Base-by-base conservation (phyloP, 2,329 filamentous ascomycete species). In the Pezizomycotina sp. region DNA sequence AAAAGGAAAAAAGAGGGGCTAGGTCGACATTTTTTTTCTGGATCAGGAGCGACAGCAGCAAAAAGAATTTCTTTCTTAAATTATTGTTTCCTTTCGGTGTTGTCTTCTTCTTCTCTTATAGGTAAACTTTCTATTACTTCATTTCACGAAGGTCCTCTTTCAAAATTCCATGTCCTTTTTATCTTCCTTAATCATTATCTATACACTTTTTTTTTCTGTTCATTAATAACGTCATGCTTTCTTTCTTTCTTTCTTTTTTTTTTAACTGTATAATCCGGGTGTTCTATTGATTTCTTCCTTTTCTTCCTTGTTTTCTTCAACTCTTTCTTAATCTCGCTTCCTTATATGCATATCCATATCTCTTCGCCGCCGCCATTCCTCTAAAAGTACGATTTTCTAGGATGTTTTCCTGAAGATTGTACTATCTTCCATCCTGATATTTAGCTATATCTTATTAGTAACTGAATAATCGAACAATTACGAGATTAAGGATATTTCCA, bases 161-260 rank as follows among this genome's bases (percentile, higher is more conserved):
- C 13, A 26, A 13, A 27, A 14, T 5, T 25, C 10, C 22, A 18
- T 15, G 18, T 18, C 23, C 6, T 14, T 3, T 21, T 30, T 13
- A 9, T 34, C 16, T 14, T 14, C 20, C 24, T 23, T 13, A 4
- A 23, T 16, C 8, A 20, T n/a, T 27, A 16, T 18, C 23, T 16
- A 27, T 19, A 8, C 19, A 13, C 24, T 28, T 10, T 10, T 19
- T 19, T 19, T 23, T 24, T 14, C 18, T 26, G 15, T 3, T 3
- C 22, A 8, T 28, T 9, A 15, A 14, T 29, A 29, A 21, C 20
- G 34, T 42, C 37, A 42, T 42, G 13, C 27, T 27, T 35, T 31
- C 27, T 31, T 9, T 15, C 16, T 27, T 16, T 38, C 9, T 31
- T 19, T n/a, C 15, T 14, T 31, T 31, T 18, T 21, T 10, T 20